These are phyloP conservation scores for Penicillium mononematosum DNA, from an alignment of 495 filamentous ascomycete species.

Conservation along the genomic window DNA sequence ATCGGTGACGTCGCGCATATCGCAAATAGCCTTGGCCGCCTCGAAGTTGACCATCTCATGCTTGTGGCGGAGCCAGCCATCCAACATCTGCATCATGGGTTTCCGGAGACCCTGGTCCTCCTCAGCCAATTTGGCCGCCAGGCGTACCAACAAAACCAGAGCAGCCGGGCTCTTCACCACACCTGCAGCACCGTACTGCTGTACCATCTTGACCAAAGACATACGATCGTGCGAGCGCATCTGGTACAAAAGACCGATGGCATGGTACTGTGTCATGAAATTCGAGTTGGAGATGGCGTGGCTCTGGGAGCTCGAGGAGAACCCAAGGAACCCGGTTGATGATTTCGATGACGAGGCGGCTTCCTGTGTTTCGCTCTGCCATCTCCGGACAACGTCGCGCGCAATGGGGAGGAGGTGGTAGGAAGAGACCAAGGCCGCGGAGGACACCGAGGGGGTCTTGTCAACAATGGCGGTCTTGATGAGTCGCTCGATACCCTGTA, in stretches of 20 bases:
- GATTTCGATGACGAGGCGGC: constrained; percentile 87
- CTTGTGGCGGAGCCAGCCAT: constrained; percentile 97
- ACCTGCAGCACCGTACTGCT: constrained; percentile 89
- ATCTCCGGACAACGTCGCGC: constrained; percentile 90
- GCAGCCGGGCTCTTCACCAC: constrained; percentile 94
- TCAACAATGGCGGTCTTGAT: constrained; percentile 99
- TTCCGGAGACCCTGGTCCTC: constrained; percentile 86
- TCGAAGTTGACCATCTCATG: constrained; percentile 99
- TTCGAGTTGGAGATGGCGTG: constrained; percentile 68
- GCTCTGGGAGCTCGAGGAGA: constrained; percentile 67
- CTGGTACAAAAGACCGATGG: constrained; percentile 95
- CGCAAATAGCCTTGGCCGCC: constrained; percentile 95
- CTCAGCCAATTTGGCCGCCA: constrained; percentile 93
- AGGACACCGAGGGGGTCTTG: constrained; percentile 97
- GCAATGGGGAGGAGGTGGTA: constrained; percentile 98
- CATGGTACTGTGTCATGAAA: constrained; percentile 98
- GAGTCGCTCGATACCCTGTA: constrained; percentile 95
- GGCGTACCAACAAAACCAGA: constrained; percentile 83
- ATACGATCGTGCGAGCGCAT: constrained; percentile 97
- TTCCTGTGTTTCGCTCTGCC: constrained; percentile 99
- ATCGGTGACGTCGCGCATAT: constrained; percentile 89
- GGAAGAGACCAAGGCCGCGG: constrained; percentile 92
- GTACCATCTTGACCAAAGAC: constrained; percentile 99
- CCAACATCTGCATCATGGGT: constrained; percentile 91
- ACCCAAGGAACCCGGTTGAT: constrained; percentile 85